A percentile compares a stretch with the other conserved stretches of the same genome.
Evolutionary conservation across 768 basidiomycete genomes (phyloP).

Genomic region (Calvatia gigantea): DNA sequence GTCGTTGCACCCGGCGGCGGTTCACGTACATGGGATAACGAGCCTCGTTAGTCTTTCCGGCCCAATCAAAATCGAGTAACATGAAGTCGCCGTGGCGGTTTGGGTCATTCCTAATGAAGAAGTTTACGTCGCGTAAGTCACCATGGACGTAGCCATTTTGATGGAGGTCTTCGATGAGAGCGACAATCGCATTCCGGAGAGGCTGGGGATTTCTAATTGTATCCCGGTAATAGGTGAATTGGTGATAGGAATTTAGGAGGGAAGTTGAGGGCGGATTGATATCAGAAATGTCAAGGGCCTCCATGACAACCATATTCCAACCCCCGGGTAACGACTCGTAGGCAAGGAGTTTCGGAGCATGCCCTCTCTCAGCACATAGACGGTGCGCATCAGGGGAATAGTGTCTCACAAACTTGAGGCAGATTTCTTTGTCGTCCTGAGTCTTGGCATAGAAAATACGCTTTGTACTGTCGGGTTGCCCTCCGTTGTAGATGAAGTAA

Average conservation of each 20-base stretch:
- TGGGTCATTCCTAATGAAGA: constrained; percentile 3
- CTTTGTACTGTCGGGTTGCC: too few relatives aligned
- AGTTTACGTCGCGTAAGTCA: constrained; percentile 18
- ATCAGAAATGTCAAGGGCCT: constrained; percentile 10
- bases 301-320: constrained; percentile 25
- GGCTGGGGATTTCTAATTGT: too few relatives aligned
- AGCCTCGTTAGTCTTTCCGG: neutral
- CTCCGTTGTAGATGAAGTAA: too few relatives aligned
- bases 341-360: constrained; percentile 22
- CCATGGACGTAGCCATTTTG: constrained; percentile 16
- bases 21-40: neutral
- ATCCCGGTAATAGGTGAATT: too few relatives aligned
- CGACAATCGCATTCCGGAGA: too few relatives aligned
- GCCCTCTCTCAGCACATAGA: constrained; percentile 18
- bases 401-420: constrained; percentile 21
- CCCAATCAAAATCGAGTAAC: neutral
- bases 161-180: constrained; percentile 16
- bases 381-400: constrained; percentile 21
- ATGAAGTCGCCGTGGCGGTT: neutral
- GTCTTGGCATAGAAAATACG: neutral
- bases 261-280: neutral
- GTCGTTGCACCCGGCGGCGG: neutral
- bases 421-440: constrained; percentile 6
- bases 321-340: constrained; percentile 24
- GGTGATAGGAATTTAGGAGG: neutral